A percentile compares a stretch with the other conserved stretches of the same genome.
Conservation (phyloP, 2,329 filamentous ascomycete genomes). For the Alternaria arborescens region DNA sequence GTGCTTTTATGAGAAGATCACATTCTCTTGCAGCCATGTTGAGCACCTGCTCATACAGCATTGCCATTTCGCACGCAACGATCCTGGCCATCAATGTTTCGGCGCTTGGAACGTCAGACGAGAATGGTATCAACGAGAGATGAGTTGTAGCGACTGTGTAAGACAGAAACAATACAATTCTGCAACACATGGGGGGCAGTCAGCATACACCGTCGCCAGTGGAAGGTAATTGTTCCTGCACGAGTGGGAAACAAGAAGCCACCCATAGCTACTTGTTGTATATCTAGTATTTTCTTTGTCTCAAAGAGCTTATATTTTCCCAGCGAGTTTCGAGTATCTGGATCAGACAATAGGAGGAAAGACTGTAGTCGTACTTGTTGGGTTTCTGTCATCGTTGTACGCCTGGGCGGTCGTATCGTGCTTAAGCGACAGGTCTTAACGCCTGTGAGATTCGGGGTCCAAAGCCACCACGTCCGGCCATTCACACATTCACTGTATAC, state of each 20-base stretch:
- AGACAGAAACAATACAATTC: background rate
- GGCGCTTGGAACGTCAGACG: slow-evolving; percentile 70
- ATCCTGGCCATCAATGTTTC: slow-evolving; percentile 73
- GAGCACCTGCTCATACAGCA: slow-evolving; percentile 69
- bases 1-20: slow-evolving; percentile 76
- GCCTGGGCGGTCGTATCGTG: background rate
- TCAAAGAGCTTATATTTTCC: background rate
- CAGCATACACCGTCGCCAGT: background rate
- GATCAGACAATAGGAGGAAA: background rate
- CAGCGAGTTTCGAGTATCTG: no score
- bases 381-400: background rate
- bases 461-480: background rate
- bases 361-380: background rate
- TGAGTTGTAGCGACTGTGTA: slow-evolving; percentile 14
- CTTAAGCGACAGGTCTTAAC: background rate
- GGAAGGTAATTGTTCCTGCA: background rate
- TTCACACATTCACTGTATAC: background rate
- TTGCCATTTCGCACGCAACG: slow-evolving; percentile 79
- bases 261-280: background rate
- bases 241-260: background rate
- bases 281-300: background rate
- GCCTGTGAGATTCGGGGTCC: background rate
- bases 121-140: slow-evolving; percentile 61
- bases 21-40: slow-evolving; percentile 71
- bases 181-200: background rate